Evolutionary conservation across 2,329 filamentous ascomycete genomes (phyloP).

Genomic region (Berkeleyomyces basicola): DNA sequence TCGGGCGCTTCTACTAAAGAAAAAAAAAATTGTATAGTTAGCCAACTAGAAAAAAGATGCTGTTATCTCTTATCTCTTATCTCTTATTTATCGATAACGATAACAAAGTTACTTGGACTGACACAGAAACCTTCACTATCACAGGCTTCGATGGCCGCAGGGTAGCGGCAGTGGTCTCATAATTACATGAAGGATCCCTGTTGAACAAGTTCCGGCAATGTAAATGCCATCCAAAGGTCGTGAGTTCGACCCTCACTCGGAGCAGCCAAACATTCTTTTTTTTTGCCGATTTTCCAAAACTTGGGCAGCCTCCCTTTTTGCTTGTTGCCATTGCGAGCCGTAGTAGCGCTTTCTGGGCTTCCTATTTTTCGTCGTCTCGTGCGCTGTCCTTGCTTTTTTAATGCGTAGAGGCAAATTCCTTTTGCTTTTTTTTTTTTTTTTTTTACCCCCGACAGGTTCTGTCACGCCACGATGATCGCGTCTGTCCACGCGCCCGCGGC

Average conservation of each 20-base stretch:
- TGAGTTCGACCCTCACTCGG: conserved; percentile 15
- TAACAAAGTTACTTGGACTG: not conserved
- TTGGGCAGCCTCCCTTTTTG: not conserved
- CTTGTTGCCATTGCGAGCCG: not conserved
- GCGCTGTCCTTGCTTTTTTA: no score
- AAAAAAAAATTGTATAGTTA: not conserved
- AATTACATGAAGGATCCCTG: conserved; percentile 13
- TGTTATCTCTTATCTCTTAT: not conserved
- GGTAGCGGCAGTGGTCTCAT: conserved; percentile 14
- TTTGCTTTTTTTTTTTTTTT: no score
- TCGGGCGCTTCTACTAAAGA: not conserved
- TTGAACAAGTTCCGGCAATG: not conserved
- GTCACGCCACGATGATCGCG: no score
- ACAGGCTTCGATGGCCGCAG: conserved; percentile 13
- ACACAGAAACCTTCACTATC: not conserved
- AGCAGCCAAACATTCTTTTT: conserved; percentile 6
- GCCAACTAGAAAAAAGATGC: not conserved
- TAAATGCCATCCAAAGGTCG: conserved; percentile 14
- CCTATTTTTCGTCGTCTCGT: no score
- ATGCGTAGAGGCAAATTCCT: no score
- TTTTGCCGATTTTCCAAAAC: not conserved
- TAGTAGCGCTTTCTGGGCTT: no score
- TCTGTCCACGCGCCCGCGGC: no score
- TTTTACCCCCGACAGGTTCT: no score
- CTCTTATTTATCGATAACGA: not conserved